Evolutionary conservation across 108 stramenopile genomes (phyloP).

Genomic region (Cyclostephanos tholiformis): DNA sequence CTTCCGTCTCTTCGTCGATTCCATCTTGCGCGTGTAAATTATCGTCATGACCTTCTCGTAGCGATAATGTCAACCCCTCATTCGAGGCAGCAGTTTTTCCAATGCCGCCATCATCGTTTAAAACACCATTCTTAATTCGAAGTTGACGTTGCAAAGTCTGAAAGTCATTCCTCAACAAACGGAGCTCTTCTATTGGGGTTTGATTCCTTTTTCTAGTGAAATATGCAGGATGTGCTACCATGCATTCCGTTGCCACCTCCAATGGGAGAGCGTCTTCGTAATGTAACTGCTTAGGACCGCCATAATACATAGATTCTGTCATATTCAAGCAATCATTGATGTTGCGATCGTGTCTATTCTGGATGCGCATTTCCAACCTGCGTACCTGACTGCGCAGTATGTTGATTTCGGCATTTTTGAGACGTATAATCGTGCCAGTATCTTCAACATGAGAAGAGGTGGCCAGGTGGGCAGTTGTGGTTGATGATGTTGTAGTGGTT

Average conservation of each 20-base stretch:
- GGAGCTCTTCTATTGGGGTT: constrained; percentile 8
- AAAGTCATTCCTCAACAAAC: constrained; percentile 24
- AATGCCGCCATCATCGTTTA: background rate
- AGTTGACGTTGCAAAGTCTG: constrained; percentile 18
- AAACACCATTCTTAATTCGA: background rate
- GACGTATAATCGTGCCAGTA: constrained; percentile 15
- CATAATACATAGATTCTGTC: background rate
- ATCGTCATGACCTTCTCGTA: constrained; percentile 32
- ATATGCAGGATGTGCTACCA: background rate
- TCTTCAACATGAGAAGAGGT: constrained; percentile 7
- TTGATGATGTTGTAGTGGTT: background rate
- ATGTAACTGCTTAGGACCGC: background rate
- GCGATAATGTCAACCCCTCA: constrained; percentile 22
- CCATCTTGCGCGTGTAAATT: background rate
- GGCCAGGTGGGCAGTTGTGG: background rate
- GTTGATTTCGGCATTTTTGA: constrained; percentile 41
- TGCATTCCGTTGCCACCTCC: constrained; percentile 1
- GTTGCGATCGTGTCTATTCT: constrained; percentile 14
- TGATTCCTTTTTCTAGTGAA: background rate
- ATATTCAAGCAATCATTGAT: background rate
- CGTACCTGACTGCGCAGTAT: constrained; percentile 35
- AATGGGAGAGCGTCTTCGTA: background rate
- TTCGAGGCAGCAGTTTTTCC: constrained; percentile 4
- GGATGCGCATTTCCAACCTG: constrained; percentile 36
- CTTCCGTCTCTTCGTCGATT: constrained; percentile 8